phyloP scores from a whole-genome alignment of 2,329 filamentous ascomycete species.

The Teratosphaeria destructans region DNA sequence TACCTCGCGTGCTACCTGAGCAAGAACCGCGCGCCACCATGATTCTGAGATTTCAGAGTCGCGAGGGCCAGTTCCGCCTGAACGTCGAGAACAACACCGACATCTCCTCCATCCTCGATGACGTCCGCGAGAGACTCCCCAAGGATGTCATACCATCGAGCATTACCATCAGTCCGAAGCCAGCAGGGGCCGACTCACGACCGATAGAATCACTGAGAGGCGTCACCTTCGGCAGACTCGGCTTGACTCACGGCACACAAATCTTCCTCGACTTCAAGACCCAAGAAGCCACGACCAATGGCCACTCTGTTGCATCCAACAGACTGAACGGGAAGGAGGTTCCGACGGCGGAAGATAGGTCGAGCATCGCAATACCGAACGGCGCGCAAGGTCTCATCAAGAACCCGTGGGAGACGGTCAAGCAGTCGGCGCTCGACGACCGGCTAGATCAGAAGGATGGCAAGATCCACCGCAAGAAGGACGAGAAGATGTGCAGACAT shows the following conservation, averaged over 20 bases:
- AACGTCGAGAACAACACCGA: slow-evolving; percentile 63
- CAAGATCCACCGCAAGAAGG: slow-evolving; percentile 68
- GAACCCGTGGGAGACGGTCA: slow-evolving; percentile 87
- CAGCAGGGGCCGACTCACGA: slow-evolving; percentile 49
- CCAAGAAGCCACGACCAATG: slow-evolving; percentile 45
- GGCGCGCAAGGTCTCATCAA: slow-evolving; percentile 55
- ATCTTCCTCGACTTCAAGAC: slow-evolving; percentile 71
- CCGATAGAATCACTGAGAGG: slow-evolving; percentile 42
- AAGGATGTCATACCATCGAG: slow-evolving; percentile 44
- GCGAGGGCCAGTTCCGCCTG: slow-evolving; percentile 85
- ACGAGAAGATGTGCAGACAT: slow-evolving; percentile 85
- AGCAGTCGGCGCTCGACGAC: slow-evolving; percentile 81
- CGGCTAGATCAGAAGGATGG: slow-evolving; percentile 77
- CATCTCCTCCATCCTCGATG: slow-evolving; percentile 49
- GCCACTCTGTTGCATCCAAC: slow-evolving; percentile 37
- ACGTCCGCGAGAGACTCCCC: slow-evolving; percentile 52
- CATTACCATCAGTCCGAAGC: slow-evolving; percentile 50
- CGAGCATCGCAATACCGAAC: slow-evolving; percentile 48
- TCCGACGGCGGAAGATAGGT: slow-evolving; percentile 55
- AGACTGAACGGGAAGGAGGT: slow-evolving; percentile 71
- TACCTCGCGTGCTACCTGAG: neutral
- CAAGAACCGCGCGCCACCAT: slow-evolving; percentile 40
- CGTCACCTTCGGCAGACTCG: slow-evolving; percentile 47
- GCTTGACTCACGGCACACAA: slow-evolving; percentile 69
- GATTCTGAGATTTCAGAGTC: slow-evolving; percentile 78